Evolutionary conservation across 805 yeast species (phyloP), one percentile per base, ranked within the genome.

Genomic region (Yarrowia phangngaensis): DNA sequence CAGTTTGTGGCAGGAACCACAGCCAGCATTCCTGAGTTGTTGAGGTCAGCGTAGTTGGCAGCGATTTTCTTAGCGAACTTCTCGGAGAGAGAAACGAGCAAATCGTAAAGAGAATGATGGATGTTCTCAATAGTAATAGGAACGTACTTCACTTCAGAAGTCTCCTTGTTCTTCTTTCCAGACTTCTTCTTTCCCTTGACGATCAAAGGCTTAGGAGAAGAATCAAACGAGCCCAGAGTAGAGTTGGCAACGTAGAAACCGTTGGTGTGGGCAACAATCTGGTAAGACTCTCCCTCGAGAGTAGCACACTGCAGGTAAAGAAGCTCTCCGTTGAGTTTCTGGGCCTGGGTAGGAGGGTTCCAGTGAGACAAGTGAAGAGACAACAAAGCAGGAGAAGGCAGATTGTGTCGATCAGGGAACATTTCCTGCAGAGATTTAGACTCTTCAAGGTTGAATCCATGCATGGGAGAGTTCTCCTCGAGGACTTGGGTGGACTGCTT

Each of bases 201-300:
- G 35, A 20, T 20, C 23, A 51, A 45, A 48, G 66, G 55, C 35
- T 62, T 73, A 27, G 74, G 60, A 4, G 78, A 65, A 17, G 92
- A 84, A 60, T 87, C 90, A 65, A 88, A 88, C 58, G 70, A 76
- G 27, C 75, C 70, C 23, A 73, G 71, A 8, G 94, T 74, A 22
- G 82, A 80, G 59, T 72, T 80, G 67, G 82, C 84, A 38, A 87
- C 79, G 59, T 68, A 85, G 64, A 86, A 90, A 0, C 98, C 98
- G 32, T 81, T 65, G 34, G 79, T 74, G 51, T 81, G 79, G 52
- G 90, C 80, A 6, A 96, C 87, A 57, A 90, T 76, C 58, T 85
- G 83, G 64, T 74, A 76, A 20, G 75, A 75, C 61, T 85, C 94
- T 57, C 82, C 82, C 66, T 92, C 97, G 55, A 84, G 69, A 36